Conservation (phyloP, 2,329 filamentous ascomycete genomes). For the Tolypocladium nubicola region DNA sequence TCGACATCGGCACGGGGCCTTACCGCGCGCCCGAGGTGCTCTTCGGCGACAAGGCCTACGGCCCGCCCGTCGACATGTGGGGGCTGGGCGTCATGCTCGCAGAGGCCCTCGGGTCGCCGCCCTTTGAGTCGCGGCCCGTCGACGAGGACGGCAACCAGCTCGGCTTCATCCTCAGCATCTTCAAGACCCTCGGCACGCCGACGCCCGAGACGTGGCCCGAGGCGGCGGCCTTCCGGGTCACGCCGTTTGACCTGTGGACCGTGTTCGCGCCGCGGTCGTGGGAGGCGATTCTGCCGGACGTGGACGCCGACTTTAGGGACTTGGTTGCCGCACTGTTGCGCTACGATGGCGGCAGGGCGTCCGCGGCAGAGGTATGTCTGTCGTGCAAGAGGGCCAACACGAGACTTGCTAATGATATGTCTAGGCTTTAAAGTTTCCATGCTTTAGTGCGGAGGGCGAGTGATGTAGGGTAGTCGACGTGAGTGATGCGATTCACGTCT, state of each 20-base stretch:
- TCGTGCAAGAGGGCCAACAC: not conserved
- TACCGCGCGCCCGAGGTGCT: constrained; percentile 87
- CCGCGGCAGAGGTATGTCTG: constrained; percentile 38
- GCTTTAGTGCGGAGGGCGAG: constrained; percentile 1
- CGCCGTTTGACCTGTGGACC: constrained; percentile 86
- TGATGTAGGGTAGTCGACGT: not conserved
- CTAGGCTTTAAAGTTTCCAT: constrained; percentile 14
- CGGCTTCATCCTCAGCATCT: constrained; percentile 82
- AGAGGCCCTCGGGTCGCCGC: constrained; percentile 54
- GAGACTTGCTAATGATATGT: not conserved
- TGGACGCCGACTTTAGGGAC: constrained; percentile 47
- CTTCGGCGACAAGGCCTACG: constrained; percentile 72
- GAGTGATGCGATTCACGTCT: too few species aligned
- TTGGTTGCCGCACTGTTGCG: constrained; percentile 58
- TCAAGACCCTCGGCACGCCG: constrained; percentile 83
- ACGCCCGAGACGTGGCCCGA: constrained; percentile 76
- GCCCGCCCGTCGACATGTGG: constrained; percentile 75
- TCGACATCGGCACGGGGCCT: constrained; percentile 85
- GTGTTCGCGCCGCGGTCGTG: constrained; percentile 59
- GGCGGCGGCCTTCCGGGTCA: constrained; percentile 52
- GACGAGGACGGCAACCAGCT: constrained; percentile 84
- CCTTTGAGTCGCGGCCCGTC: constrained; percentile 69
- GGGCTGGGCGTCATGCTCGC: constrained; percentile 74
- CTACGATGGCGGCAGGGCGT: constrained; percentile 62
- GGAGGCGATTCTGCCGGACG: constrained; percentile 56